phyloP scores from a whole-genome alignment of 1,139 yeast genomes.

The Debaryomyces udenii region DNA sequence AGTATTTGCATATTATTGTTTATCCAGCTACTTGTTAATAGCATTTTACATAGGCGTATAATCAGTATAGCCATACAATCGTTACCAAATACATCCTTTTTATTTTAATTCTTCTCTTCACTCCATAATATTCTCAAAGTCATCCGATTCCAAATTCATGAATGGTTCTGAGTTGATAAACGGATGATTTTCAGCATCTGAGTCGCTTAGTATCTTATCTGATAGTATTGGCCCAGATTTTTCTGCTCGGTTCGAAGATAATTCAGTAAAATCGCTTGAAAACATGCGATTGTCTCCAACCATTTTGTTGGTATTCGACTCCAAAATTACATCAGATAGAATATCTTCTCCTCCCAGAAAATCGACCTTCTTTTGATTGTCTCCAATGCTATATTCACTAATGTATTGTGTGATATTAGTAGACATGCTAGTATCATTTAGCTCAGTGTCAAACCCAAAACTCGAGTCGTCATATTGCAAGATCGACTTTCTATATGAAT shows the following conservation, averaged over 20 bases:
- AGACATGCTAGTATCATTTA: conserved; percentile 6
- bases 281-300: not conserved
- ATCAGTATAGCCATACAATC: not conserved
- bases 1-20: not conserved
- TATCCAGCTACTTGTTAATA: conserved; percentile 5
- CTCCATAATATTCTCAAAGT: not conserved
- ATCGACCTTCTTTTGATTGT: not conserved
- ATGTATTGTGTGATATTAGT: conserved; percentile 10
- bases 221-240: not conserved
- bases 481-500: not conserved
- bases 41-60: conserved; percentile 1
- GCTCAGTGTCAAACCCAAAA: conserved; percentile 6
- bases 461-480: conserved; percentile 7
- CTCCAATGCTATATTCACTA: conserved; percentile 1
- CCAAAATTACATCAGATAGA: conserved; percentile 6
- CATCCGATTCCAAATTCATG: conserved; percentile 9
- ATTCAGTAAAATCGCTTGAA: conserved; percentile 8
- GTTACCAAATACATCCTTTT: not conserved
- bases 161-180: conserved; percentile 13
- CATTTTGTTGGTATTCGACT: not conserved
- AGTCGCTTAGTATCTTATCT: not conserved
- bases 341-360: not conserved
- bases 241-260: conserved; percentile 5
- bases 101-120: not conserved
- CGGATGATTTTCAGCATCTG: not conserved